phyloP scores from a whole-genome alignment of 257 asterid genomes.

The Solanum boliviense region DNA sequence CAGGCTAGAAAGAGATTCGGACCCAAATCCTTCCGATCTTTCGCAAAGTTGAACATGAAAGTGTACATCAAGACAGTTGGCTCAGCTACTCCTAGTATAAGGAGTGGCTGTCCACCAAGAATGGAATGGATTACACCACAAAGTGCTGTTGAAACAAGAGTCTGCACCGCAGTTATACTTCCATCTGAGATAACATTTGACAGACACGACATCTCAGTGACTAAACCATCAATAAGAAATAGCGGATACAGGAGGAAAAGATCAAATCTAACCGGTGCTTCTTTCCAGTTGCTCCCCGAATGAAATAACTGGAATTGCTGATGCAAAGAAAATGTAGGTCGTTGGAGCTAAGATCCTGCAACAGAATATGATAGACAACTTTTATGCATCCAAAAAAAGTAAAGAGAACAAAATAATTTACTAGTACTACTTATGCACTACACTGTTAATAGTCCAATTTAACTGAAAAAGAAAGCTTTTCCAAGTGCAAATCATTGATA shows the following conservation, averaged over 20 bases:
- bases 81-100: slow-evolving; percentile 95
- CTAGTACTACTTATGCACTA: neutral
- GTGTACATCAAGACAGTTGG: slow-evolving; percentile 98
- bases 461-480: neutral
- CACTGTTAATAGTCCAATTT: neutral
- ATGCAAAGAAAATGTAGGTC: slow-evolving; percentile 93
- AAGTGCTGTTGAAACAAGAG: slow-evolving; percentile 89
- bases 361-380: neutral
- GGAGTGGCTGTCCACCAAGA: slow-evolving; percentile 89
- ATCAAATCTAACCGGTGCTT: slow-evolving; percentile 47
- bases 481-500: neutral
- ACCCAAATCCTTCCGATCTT: slow-evolving; percentile 80
- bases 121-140: slow-evolving; percentile 90
- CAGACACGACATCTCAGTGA: neutral
- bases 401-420: neutral
- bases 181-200: slow-evolving; percentile 44
- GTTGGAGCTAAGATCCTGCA: slow-evolving; percentile 94
- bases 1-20: slow-evolving; percentile 69
- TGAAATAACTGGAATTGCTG: slow-evolving; percentile 93
- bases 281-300: slow-evolving; percentile 94
- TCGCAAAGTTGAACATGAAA: slow-evolving; percentile 83
- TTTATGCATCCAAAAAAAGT: neutral
- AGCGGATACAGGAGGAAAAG: neutral
- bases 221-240: neutral
- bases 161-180: slow-evolving; percentile 84